Conservation (phyloP, 1,139 yeast species). For the Saccharomyces hybrid region DNA sequence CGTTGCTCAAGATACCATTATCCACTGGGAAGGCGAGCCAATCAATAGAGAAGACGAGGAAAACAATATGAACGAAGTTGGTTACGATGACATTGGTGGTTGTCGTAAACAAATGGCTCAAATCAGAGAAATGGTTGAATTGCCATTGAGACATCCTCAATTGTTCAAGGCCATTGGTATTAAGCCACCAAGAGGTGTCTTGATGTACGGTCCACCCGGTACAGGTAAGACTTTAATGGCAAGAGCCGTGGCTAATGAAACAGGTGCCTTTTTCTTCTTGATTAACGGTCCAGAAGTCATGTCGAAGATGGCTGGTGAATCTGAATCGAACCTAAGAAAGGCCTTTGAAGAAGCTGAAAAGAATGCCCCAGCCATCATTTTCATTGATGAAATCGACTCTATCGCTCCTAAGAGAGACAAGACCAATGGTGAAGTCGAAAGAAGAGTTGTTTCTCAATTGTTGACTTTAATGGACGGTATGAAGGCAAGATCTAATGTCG, state of each 20-base stretch:
- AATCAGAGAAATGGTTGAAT: constrained; percentile 91
- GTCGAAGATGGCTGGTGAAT: constrained; percentile 99
- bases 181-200: constrained; percentile 93
- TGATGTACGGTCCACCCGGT: constrained; percentile 95
- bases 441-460: constrained; percentile 96
- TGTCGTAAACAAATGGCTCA: constrained; percentile 98
- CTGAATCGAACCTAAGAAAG: constrained; percentile 92
- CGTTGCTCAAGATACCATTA: constrained; percentile 96
- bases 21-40: constrained; percentile 98
- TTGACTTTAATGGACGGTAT: constrained; percentile 98
- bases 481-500: constrained; percentile 96
- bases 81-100: constrained; percentile 98
- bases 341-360: constrained; percentile 99
- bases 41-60: constrained; percentile 98
- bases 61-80: constrained; percentile 82
- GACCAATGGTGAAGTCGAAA: constrained; percentile 97
- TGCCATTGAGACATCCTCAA: constrained; percentile 95
- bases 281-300: constrained; percentile 99
- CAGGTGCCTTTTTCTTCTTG: constrained; percentile 96
- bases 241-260: constrained; percentile 97
- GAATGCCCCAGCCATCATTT: constrained; percentile 93
- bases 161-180: constrained; percentile 94
- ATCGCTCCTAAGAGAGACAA: constrained; percentile 99
- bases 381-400: constrained; percentile 96
- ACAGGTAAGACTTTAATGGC: constrained; percentile 63